Conservation (phyloP, 306 rosid genomes). For the Glycyrrhiza uralensis region DNA sequence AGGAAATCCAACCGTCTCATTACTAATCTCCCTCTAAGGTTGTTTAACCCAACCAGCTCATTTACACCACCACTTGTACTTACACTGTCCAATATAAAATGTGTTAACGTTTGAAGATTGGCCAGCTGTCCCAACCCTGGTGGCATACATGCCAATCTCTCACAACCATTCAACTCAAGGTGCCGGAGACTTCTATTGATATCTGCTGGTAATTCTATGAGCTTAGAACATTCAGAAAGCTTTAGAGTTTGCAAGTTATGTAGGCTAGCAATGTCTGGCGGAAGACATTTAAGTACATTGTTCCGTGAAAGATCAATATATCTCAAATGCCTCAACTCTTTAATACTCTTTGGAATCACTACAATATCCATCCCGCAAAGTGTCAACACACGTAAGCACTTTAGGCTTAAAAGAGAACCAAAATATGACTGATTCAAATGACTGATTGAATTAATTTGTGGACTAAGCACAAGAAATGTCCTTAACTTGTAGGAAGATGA, state of each 20-base stretch:
- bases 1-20: neutral
- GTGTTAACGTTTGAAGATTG: constrained; percentile 22
- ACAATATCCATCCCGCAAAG: neutral
- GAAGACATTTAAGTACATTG: neutral
- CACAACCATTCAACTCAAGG: constrained; percentile 24
- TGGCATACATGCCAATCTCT: constrained; percentile 16
- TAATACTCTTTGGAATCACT: neutral
- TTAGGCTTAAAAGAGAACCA: neutral
- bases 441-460: neutral
- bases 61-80: neutral
- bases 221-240: neutral
- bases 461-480: neutral
- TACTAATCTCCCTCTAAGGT: constrained; percentile 12
- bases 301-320: constrained; percentile 26
- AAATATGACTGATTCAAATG: neutral
- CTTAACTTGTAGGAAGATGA: constrained; percentile 14
- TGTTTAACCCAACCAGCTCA: constrained; percentile 24
- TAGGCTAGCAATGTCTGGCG: neutral
- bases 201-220: constrained; percentile 19
- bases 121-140: neutral
- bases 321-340: constrained; percentile 29
- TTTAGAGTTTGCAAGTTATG: constrained; percentile 27
- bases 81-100: neutral
- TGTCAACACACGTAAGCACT: constrained; percentile 18
- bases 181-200: constrained; percentile 24